Evolutionary conservation across 768 basidiomycete genomes (phyloP), one percentile per base, ranked within the genome.

Genomic region (Crepidotus variabilis): DNA sequence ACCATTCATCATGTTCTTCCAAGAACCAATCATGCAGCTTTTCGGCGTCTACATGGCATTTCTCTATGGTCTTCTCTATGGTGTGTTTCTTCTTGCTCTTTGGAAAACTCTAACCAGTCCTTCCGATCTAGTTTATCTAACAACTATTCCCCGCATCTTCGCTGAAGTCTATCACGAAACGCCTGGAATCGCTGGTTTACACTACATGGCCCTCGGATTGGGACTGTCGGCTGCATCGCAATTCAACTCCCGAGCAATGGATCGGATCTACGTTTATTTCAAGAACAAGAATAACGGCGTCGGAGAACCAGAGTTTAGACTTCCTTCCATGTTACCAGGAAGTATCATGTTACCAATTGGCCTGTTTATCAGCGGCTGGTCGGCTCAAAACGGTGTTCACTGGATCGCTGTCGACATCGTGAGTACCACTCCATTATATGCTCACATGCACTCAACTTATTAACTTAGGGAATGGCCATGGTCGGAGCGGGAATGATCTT

Each of bases 391-490:
- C 0, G 65, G 72, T 13, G 66, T 85, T 0, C 83, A 82, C 57
- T 94, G 91, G 91, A 83, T 92, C 49, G 84, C 73, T 0, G 78
- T 83, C 1, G 87, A 90, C 60, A 75, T 90, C 22, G 87, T 86
- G 60, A 57, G 82, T 63, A n/a, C n/a, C 2, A 21, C 51, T 45
- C 47, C 33, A 20, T 43, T 33, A 23, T 14, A 1, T 3, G 21
- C 54, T 48, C 21, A 6, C 0, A 18, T 21, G 7, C 28, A 48
- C 54, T 34, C 62, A 50, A 45, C n/a, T 54, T 6, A 35, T 49
- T 2, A 43, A 24, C 21, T 18, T 55, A 86, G 84, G 86, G 86
- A 1, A 83, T 85, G 28, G 75, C 71, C 0, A 68, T 81, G 9
- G 67, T 87, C 20, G 86, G 85, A 11, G 78, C 72, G 0, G 86